Percentiles rank a stretch among this genome's conserved stretches.
Evolutionary conservation across 2,329 filamentous ascomycete genomes (phyloP).

Genomic region (Aspergillus novoparasiticus): DNA sequence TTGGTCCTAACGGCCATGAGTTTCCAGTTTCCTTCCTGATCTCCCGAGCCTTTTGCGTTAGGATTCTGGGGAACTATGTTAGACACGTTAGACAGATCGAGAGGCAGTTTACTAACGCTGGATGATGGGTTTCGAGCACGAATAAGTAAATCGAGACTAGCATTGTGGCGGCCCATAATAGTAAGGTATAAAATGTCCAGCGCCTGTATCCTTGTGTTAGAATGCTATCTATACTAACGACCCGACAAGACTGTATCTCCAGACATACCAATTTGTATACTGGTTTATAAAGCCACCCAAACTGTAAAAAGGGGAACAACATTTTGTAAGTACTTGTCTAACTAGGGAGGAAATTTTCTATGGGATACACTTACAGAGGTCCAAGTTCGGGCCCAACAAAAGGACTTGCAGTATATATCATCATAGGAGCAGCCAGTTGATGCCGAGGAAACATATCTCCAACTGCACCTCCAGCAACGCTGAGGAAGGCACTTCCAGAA

Average conservation of each 20-base stretch:
- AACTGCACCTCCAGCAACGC: conserved; percentile 48
- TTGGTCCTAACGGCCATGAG: conserved; percentile 77
- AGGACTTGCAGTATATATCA: conserved; percentile 69
- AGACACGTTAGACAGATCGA: conserved; percentile 46
- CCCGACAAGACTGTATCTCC: not conserved
- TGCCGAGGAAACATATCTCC: not conserved
- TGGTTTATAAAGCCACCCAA: conserved; percentile 80
- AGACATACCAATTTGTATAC: conserved; percentile 61
- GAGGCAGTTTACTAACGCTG: conserved; percentile 40
- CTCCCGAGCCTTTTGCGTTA: conserved; percentile 70
- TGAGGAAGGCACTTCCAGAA: conserved; percentile 56
- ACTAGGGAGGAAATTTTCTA: not conserved
- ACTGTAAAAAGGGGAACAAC: conserved; percentile 19
- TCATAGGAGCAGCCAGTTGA: conserved; percentile 29
- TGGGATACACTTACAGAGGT: conserved; percentile 44
- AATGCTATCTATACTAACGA: conserved; percentile 2
- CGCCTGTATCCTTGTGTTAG: conserved; percentile 46
- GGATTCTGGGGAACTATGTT: conserved; percentile 44
- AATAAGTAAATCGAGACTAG: conserved; percentile 67
- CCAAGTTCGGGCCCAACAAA: conserved; percentile 62
- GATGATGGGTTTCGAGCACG: conserved; percentile 85
- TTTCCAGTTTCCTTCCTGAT: conserved; percentile 74
- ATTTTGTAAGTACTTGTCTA: not conserved
- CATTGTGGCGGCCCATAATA: conserved; percentile 76
- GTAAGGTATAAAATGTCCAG: conserved; percentile 81